Evolutionary conservation across 2,329 filamentous ascomycete genomes (phyloP), one percentile per base, ranked within the genome.

Genomic region (Alternaria novae-zelandiae): DNA sequence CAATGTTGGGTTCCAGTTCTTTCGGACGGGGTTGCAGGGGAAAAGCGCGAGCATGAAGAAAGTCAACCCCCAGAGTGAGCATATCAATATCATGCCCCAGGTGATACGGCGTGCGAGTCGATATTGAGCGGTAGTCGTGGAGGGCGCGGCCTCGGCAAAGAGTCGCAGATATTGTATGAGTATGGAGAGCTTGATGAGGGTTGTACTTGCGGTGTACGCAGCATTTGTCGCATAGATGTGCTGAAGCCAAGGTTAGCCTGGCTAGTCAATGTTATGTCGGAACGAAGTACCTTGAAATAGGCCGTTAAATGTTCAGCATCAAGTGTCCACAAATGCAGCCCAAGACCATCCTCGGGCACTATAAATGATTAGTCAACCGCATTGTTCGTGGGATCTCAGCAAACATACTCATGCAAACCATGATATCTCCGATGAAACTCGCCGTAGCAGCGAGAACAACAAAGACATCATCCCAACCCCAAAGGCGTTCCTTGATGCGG

Each of bases 131-230:
- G 61, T 61, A n/a, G 46, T 28, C 3, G 60, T 66, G 10, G 62
- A 65, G 1, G 64, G 55, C 10, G 70, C 59, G 15, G 69, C 61
- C 56, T 71, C 69, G 12, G 71, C 67, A 63, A 79, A 80, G 9
- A 81, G 68, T 12, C 79, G 77, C 15, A 76, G 71, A 45, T 79
- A 81, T 57, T 81, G 79, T 43, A 78, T 69, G 4, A 81, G 70
- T 20, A 81, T 76, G 2, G 79, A 70, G 17, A 81, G 68, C 51
- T 81, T 81, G 63, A 81, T 79, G 12, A 79, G 74, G 4, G 76
- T 71, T 1, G 79, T 73, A 20, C 73, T 75, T 6, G 67, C 63
- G 46, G 70, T 67, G 63, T 80, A 80, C 4, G 70, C 65, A 8
- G 67, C 49, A 36, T 79, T 80, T 21, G 73, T 73, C 2, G 69